Percentiles rank a stretch among this genome's conserved stretches.
Conservation (phyloP, 1,284 basidiomycete genomes). For the Schizophyllum amplum region DNA sequence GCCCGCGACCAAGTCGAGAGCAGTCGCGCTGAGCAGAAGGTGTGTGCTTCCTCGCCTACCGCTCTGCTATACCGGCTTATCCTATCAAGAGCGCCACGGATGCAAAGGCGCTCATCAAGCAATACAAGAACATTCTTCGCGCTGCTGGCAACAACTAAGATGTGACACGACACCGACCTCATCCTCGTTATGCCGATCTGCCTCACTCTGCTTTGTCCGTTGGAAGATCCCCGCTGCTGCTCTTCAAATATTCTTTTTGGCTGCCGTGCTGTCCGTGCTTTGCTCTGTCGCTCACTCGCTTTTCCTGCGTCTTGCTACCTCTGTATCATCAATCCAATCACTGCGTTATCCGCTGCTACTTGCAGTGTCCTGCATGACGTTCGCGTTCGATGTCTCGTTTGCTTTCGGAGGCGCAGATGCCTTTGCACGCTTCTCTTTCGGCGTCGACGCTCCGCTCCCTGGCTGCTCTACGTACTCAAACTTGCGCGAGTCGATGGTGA, state of each 20-base stretch:
- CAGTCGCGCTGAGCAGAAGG: constrained; percentile 6
- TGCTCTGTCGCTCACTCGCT: not conserved
- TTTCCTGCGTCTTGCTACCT: too few species aligned
- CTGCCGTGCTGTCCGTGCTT: not conserved
- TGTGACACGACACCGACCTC: constrained; percentile 1
- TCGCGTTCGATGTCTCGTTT: not conserved
- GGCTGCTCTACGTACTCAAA: constrained; percentile 38
- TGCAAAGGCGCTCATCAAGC: constrained; percentile 28
- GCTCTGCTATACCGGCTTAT: not conserved
- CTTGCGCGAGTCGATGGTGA: constrained; percentile 73
- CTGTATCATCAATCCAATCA: too few species aligned
- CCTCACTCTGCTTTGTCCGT: too few species aligned
- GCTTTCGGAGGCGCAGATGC: not conserved
- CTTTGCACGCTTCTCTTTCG: not conserved
- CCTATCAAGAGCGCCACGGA: constrained; percentile 24
- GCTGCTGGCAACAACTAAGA: constrained; percentile 8
- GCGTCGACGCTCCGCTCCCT: not conserved
- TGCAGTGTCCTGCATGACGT: not conserved
- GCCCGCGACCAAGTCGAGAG: not conserved
- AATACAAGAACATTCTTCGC: constrained; percentile 26
- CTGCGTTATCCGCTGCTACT: too few species aligned
- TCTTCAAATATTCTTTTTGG: too few species aligned
- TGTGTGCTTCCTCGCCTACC: not conserved
- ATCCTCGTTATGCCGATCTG: not conserved
- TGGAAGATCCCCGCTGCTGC: too few species aligned